Evolutionary conservation across 2,329 filamentous ascomycete species (phyloP), one percentile per base, ranked within the genome.

Genomic region (Botrytis squamosa): DNA sequence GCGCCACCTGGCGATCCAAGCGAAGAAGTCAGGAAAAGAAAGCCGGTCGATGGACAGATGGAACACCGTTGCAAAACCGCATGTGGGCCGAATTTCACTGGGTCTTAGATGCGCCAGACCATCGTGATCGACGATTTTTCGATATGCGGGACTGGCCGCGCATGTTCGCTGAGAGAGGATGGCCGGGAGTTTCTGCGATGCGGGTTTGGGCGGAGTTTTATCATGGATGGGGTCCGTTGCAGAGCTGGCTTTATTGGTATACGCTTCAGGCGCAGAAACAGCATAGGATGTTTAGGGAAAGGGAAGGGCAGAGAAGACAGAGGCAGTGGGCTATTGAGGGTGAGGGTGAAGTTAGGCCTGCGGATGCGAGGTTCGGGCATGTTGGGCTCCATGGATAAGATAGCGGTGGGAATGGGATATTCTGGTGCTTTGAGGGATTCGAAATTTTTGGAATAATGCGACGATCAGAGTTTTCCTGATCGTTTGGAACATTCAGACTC

Each of bases 11-110:
- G 76, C 49, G 77, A 25, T 70, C 69, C 18, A 60, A 72, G 36
- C 55, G 78, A 40, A 71, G 77, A 67, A 20, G 12, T 7, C 75
- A 77, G 64, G 78, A 79, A 75, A 77, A 75, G 74, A 77, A 75
- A n/a, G 75, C 76, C 20, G 77, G 78, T 4, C 52, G 79, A 20
- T 79, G 79, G 77, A 75, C 74, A 7, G 77, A 78, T 70, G 77
- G 76, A 18, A 78, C 75, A 0, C 49, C 71, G 42, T 59, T 76
- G 59, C 76, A 77, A 73, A 69, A 76, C 62, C 72, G 69, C 4
- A 44, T 78, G 62, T 80, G 76, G 79, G 73, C 55, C 5, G 72
- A 74, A 8, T 79, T 78, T 29, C 74, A 80, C 52, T 79, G 78
- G 77, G 77, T 78, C 22, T 55, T 75, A 5, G 72, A 77, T 59